phyloP scores from a whole-genome alignment of 2,329 filamentous ascomycete species.

The Xylaria arbuscula region DNA sequence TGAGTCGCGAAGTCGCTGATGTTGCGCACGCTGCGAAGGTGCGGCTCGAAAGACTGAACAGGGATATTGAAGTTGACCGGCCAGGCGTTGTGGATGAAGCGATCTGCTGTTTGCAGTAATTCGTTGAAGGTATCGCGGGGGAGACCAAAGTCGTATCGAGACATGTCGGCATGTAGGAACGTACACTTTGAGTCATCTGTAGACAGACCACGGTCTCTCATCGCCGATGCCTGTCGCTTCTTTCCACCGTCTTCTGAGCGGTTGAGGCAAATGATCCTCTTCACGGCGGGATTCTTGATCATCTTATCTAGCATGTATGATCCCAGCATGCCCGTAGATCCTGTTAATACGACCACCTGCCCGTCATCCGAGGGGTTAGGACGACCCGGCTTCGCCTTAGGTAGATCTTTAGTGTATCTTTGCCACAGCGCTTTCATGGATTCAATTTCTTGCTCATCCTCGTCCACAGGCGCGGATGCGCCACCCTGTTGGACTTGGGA shows the following conservation, averaged over 20 bases:
- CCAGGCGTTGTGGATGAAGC: constrained; percentile 66
- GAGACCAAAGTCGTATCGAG: constrained; percentile 61
- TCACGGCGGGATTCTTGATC: constrained; percentile 49
- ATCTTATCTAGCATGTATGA: constrained; percentile 59
- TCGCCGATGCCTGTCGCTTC: constrained; percentile 53
- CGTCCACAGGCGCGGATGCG: neutral
- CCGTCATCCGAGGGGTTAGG: constrained; percentile 49
- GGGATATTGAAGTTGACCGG: constrained; percentile 65
- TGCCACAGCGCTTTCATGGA: constrained; percentile 51
- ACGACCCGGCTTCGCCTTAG: constrained; percentile 41
- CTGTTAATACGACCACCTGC: constrained; percentile 59
- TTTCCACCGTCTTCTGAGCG: constrained; percentile 56
- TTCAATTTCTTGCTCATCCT: constrained; percentile 43
- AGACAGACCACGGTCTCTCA: constrained; percentile 54
- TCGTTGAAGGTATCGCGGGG: constrained; percentile 49
- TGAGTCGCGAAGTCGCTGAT: constrained; percentile 57
- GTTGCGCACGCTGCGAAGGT: constrained; percentile 62
- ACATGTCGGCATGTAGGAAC: constrained; percentile 62
- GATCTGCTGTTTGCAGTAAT: constrained; percentile 55
- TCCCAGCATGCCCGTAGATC: constrained; percentile 62
- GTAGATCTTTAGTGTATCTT: constrained; percentile 52
- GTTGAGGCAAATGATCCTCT: constrained; percentile 61
- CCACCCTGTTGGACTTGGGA: constrained; percentile 40
- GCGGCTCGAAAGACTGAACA: constrained; percentile 60
- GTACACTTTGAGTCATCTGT: constrained; percentile 54